A percentile compares a stretch with the other conserved stretches of the same genome.
Conservation (phyloP, 441 rosid genomes). For the Pelargonium australe region DNA sequence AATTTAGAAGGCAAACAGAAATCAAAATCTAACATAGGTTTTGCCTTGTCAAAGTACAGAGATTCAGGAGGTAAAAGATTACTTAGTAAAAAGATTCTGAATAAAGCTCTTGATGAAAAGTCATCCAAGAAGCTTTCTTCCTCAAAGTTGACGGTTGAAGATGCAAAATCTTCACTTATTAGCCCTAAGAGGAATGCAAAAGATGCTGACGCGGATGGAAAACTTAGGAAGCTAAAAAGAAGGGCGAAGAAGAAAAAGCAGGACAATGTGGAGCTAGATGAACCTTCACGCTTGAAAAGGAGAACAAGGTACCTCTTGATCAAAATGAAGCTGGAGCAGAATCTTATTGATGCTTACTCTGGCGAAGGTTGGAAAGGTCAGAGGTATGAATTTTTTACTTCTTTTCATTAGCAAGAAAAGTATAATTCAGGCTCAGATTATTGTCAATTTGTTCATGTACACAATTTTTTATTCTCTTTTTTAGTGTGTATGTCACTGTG, state of each 20-base stretch:
- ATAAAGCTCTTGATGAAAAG: conserved; percentile 26
- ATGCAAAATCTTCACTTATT: conserved; percentile 17
- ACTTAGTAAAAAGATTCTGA: conserved; percentile 7
- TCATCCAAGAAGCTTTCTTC: conserved; percentile 20
- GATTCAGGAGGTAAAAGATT: conserved; percentile 16
- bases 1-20: conserved; percentile 22
- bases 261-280: conserved; percentile 53
- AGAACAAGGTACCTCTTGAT: conserved; percentile 79
- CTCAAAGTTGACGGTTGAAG: conserved; percentile 16
- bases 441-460: not conserved
- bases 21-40: conserved; percentile 35
- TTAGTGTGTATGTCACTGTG: too few relatives aligned
- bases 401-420: too few relatives aligned
- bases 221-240: conserved; percentile 37
- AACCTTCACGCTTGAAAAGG: conserved; percentile 76
- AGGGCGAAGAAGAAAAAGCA: conserved; percentile 43
- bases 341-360: conserved; percentile 94
- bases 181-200: conserved; percentile 20
- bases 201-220: conserved; percentile 24
- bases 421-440: not conserved
- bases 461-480: not conserved
- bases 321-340: conserved; percentile 94
- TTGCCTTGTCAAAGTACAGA: conserved; percentile 23
- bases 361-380: conserved; percentile 99
- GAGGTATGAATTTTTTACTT: conserved; percentile 41